Evolutionary conservation across 2,329 filamentous ascomycete species (phyloP).

Genomic region (Exophiala dermatitidis): DNA sequence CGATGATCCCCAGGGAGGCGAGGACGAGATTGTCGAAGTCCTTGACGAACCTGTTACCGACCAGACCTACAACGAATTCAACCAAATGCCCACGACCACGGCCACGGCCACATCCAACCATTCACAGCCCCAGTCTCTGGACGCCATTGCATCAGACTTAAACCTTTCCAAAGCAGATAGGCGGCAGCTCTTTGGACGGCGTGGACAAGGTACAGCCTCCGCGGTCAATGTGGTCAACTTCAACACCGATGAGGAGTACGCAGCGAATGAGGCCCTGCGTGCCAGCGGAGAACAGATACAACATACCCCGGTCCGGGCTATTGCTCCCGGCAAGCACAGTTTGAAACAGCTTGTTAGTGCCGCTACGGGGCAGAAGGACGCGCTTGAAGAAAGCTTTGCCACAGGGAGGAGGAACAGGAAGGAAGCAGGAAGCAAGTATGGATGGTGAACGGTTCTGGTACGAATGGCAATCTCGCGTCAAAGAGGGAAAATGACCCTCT

Average conservation of each 20-base stretch:
- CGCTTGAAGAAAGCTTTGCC: constrained; percentile 86
- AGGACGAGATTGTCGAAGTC: constrained; percentile 33
- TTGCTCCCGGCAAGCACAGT: constrained; percentile 83
- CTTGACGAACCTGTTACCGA: constrained; percentile 30
- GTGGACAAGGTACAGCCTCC: constrained; percentile 30
- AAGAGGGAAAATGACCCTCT: neutral
- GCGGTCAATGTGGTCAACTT: constrained; percentile 70
- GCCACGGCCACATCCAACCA: neutral
- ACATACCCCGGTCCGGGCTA: constrained; percentile 74
- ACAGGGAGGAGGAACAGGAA: constrained; percentile 69
- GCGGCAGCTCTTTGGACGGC: constrained; percentile 77
- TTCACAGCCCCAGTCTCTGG: constrained; percentile 49
- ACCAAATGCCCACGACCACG: constrained; percentile 10
- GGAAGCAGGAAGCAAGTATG: constrained; percentile 76
- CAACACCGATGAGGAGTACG: constrained; percentile 82
- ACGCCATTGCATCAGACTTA: constrained; percentile 65
- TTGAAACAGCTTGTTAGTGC: constrained; percentile 80
- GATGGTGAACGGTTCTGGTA: constrained; percentile 51
- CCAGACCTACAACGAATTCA: constrained; percentile 13
- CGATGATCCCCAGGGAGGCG: neutral
- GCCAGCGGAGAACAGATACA: constrained; percentile 60
- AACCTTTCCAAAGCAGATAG: constrained; percentile 69
- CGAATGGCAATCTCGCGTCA: neutral
- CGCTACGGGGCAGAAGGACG: constrained; percentile 73
- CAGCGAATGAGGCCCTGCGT: constrained; percentile 70